Percentiles rank a stretch among this genome's conserved stretches.
Evolutionary conservation across 129 eudicot genomes (phyloP).

Genomic region (Deinandra increscens): DNA sequence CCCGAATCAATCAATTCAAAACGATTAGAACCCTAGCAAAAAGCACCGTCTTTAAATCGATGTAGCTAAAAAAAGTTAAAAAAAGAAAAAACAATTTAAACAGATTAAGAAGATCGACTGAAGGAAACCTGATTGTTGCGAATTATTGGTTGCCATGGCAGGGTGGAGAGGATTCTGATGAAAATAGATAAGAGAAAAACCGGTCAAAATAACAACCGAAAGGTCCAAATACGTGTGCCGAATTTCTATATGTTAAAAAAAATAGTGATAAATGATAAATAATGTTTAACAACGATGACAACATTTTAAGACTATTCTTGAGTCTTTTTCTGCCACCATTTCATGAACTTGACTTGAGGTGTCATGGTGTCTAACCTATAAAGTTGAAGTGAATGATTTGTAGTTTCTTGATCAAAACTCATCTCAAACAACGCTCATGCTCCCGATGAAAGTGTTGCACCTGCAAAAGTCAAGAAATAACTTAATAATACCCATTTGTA

Average conservation of each 20-base stretch:
- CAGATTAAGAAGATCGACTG: not conserved
- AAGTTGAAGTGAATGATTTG: too few relatives aligned
- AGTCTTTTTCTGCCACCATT: too few relatives aligned
- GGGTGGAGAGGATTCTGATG: constrained; percentile 21
- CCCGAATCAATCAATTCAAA: constrained; percentile 21
- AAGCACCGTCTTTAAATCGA: constrained; percentile 1
- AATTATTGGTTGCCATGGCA: constrained; percentile 42
- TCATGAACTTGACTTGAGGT: too few relatives aligned
- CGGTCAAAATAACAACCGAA: not conserved
- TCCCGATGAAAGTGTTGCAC: too few relatives aligned
- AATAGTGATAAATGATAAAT: too few relatives aligned
- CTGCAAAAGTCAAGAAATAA: too few relatives aligned
- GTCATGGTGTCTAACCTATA: too few relatives aligned
- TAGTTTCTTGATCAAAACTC: too few relatives aligned
- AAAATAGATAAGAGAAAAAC: constrained; percentile 21
- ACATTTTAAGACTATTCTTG: too few relatives aligned
- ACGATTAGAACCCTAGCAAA: constrained; percentile 20
- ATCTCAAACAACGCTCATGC: too few relatives aligned
- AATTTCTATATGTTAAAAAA: not conserved
- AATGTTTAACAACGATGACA: too few relatives aligned
- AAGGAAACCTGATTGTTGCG: constrained; percentile 38
- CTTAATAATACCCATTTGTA: too few relatives aligned
- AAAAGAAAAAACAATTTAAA: not conserved
- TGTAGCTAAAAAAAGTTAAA: not conserved
- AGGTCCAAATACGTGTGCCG: constrained; percentile 25